phyloP scores from a whole-genome alignment of 2,329 filamentous ascomycete species.

The Botrytis elliptica region DNA sequence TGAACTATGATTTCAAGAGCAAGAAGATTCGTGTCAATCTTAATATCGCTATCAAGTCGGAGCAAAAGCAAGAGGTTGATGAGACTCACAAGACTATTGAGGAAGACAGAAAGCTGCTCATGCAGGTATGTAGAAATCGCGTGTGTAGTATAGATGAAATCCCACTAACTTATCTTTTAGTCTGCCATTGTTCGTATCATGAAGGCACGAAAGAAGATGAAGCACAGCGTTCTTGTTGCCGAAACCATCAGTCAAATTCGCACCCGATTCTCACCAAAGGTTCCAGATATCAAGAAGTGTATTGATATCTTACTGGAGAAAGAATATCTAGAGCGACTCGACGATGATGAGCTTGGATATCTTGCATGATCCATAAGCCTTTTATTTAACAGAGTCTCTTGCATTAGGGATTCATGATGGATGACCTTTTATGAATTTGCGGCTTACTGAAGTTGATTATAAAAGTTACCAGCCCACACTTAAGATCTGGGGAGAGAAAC shows the following conservation, averaged over 20 bases:
- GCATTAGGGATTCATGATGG: not conserved
- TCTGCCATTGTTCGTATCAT: conserved; percentile 99
- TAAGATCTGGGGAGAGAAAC: not conserved
- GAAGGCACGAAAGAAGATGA: conserved; percentile 99
- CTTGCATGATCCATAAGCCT: conserved; percentile 63
- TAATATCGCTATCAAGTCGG: conserved; percentile 90
- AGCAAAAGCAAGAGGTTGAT: conserved; percentile 92
- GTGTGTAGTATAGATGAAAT: conserved; percentile 14
- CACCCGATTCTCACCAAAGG: conserved; percentile 86
- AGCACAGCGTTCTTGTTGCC: conserved; percentile 89
- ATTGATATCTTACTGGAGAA: conserved; percentile 98
- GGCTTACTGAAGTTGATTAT: conserved; percentile 16
- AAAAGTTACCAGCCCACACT: conserved; percentile 11
- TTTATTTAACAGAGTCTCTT: conserved; percentile 9
- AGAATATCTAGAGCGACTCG: conserved; percentile 94
- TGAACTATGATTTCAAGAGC: conserved; percentile 96
- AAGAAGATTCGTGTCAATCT: conserved; percentile 98
- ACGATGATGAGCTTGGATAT: conserved; percentile 92
- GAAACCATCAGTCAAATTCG: conserved; percentile 97
- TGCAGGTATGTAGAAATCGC: conserved; percentile 70
- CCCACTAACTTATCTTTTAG: conserved; percentile 49
- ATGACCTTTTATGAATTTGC: conserved; percentile 19
- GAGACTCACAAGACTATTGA: conserved; percentile 99
- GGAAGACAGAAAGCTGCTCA: conserved; percentile 92
- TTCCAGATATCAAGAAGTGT: conserved; percentile 98